Evolutionary conservation across 129 eudicot genomes (phyloP).

Genomic region (Cynara cardunculus): DNA sequence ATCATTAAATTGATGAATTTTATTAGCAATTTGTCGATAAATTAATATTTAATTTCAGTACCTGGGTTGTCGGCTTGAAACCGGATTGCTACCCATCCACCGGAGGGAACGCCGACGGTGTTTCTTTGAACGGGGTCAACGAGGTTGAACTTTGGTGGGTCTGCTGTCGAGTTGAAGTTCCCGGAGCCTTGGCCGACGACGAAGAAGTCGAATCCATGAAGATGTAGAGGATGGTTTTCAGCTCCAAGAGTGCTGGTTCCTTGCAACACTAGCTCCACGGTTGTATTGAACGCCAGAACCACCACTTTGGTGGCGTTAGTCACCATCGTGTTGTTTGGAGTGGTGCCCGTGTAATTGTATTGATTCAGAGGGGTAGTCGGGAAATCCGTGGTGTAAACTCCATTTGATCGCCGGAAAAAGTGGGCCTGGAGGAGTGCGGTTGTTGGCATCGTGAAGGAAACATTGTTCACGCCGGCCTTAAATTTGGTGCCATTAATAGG

Average conservation of each 20-base stretch:
- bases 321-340: conserved; percentile 61
- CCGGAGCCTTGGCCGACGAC: conserved; percentile 76
- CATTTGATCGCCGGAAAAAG: conserved; percentile 30
- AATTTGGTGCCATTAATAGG: conserved; percentile 60
- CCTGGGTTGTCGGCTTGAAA: conserved; percentile 74
- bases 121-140: conserved; percentile 65
- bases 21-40: not conserved
- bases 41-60: not conserved
- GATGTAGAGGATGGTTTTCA: conserved; percentile 72
- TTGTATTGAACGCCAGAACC: conserved; percentile 59
- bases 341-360: conserved; percentile 63
- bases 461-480: conserved; percentile 54
- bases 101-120: conserved; percentile 64
- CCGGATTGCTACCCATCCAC: conserved; percentile 76
- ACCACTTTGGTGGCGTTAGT: conserved; percentile 43
- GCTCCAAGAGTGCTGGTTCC: conserved; percentile 58
- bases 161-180: conserved; percentile 48
- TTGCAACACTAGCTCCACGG: conserved; percentile 62
- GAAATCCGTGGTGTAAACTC: conserved; percentile 56
- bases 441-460: conserved; percentile 55
- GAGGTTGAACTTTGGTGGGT: conserved; percentile 52
- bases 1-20: too few relatives aligned
- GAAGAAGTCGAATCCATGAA: conserved; percentile 53
- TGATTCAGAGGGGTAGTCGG: conserved; percentile 40
- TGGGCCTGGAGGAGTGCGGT: conserved; percentile 53